Conservation (phyloP, 177 flowering plant genomes). For the Vitis hybrid region DNA sequence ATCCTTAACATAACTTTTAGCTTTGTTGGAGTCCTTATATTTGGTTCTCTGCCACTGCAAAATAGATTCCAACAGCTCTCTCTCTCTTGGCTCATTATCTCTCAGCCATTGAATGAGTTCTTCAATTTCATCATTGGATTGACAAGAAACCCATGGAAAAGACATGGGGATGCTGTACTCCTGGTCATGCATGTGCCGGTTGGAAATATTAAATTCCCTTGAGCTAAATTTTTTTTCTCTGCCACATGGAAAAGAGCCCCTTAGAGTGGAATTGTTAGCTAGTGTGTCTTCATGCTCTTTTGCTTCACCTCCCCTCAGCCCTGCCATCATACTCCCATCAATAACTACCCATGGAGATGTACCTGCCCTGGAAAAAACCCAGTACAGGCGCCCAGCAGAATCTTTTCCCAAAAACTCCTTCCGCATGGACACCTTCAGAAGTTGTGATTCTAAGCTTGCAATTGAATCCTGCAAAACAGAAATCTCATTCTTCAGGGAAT, state of each 20-base stretch:
- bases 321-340: constrained; percentile 37
- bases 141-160: constrained; percentile 51
- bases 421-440: constrained; percentile 55
- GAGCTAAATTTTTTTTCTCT: constrained; percentile 11
- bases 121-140: constrained; percentile 61
- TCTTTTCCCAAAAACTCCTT: constrained; percentile 83
- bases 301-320: constrained; percentile 15
- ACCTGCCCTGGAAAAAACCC: constrained; percentile 53
- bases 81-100: constrained; percentile 60
- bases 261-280: constrained; percentile 8
- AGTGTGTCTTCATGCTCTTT: not conserved
- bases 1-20: constrained; percentile 17
- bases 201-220: constrained; percentile 29
- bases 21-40: constrained; percentile 24
- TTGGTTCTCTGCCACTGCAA: constrained; percentile 49
- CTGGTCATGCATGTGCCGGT: constrained; percentile 17
- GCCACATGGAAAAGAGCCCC: constrained; percentile 13
- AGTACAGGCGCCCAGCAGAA: constrained; percentile 73
- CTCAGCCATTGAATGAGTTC: constrained; percentile 66
- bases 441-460: constrained; percentile 50
- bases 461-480: constrained; percentile 52
- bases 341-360: constrained; percentile 55
- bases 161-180: constrained; percentile 15
- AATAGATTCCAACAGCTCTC: constrained; percentile 74
- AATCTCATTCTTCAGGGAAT: constrained; percentile 44